Percentiles rank a stretch among this genome's conserved stretches.
phyloP scores from a whole-genome alignment of 1,284 basidiomycete genomes.

The Puccinia triticina region DNA sequence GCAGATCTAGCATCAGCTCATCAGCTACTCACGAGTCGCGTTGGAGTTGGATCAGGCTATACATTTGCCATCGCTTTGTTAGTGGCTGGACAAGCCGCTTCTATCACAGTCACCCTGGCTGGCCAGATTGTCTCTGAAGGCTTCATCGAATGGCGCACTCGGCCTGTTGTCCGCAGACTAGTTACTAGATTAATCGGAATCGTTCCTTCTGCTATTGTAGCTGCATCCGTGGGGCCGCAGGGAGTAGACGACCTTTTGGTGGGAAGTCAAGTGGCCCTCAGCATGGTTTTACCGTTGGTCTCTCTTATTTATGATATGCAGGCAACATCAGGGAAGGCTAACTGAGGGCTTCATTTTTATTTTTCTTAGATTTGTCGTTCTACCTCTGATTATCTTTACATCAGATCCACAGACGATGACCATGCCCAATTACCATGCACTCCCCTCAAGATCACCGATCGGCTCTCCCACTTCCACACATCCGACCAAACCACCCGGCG shows the following conservation, averaged over 20 bases:
- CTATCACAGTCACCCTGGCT: slow-evolving; percentile 86
- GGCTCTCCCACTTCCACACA: not conserved
- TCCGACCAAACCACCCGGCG: not conserved
- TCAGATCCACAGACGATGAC: slow-evolving; percentile 27
- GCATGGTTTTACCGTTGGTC: slow-evolving; percentile 76
- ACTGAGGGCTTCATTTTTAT: not conserved
- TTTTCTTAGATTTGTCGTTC: slow-evolving; percentile 37
- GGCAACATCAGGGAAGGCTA: not conserved
- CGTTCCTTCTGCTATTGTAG: slow-evolving; percentile 81
- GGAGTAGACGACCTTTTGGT: slow-evolving; percentile 84
- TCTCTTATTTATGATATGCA: not conserved
- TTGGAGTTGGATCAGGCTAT: slow-evolving; percentile 75
- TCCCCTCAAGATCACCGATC: not conserved
- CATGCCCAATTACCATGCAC: not conserved
- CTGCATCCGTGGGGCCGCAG: slow-evolving; percentile 71
- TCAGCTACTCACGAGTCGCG: slow-evolving; percentile 68
- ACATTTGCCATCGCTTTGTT: slow-evolving; percentile 84
- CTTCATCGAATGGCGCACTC: slow-evolving; percentile 82
- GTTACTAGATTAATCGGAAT: slow-evolving; percentile 82
- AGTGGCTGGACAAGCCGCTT: slow-evolving; percentile 86
- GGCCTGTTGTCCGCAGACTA: slow-evolving; percentile 79
- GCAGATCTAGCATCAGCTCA: slow-evolving; percentile 78
- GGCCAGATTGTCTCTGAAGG: slow-evolving; percentile 92
- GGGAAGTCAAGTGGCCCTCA: slow-evolving; percentile 82
- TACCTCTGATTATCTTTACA: slow-evolving; percentile 40